Evolutionary conservation across 2,329 filamentous ascomycete species (phyloP).

Genomic region (Paecilomyces variotii): DNA sequence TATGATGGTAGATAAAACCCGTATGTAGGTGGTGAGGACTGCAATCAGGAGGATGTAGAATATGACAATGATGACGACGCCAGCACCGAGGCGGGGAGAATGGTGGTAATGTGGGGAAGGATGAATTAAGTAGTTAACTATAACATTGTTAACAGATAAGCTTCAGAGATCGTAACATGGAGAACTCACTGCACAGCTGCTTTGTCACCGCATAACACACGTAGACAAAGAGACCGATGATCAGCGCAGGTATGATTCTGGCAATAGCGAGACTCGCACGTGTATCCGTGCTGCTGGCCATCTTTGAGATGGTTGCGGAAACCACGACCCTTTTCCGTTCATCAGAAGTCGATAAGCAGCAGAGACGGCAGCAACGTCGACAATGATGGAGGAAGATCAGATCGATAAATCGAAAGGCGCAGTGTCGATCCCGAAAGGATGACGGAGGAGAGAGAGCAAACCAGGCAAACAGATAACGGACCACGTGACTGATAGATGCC

Average conservation of each 20-base stretch:
- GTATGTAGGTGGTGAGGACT: conserved; percentile 60
- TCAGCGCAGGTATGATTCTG: conserved; percentile 60
- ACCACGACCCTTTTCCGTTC: neutral
- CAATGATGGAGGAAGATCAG: neutral
- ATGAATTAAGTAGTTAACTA: conserved; percentile 65
- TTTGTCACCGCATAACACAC: conserved; percentile 64
- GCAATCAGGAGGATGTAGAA: conserved; percentile 66
- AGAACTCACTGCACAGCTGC: conserved; percentile 56
- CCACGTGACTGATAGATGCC: neutral
- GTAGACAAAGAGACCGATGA: conserved; percentile 60
- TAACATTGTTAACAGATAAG: neutral
- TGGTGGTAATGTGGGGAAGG: conserved; percentile 32
- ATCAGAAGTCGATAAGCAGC: neutral
- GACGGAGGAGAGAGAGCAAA: neutral
- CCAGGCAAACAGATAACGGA: too few species aligned
- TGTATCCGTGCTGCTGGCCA: conserved; percentile 29
- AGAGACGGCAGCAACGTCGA: neutral
- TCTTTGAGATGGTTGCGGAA: conserved; percentile 10
- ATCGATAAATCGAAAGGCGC: neutral
- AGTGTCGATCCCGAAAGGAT: neutral
- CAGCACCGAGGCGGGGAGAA: conserved; percentile 46
- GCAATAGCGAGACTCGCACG: conserved; percentile 52
- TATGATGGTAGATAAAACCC: conserved; percentile 60
- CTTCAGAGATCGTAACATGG: conserved; percentile 3
- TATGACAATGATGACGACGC: conserved; percentile 61